Evolutionary conservation across 306 rosid species (phyloP).

Genomic region (cucumber (Cucumis sativus)): Cucumber_9930_V3 NC_026657.2:12996501-12997000

Average conservation of each 20-base stretch:
- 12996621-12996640: not conserved
- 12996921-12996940: too few relatives aligned
- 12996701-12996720: not conserved
- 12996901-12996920: too few relatives aligned
- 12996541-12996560: not conserved
- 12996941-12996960: not conserved
- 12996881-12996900: too few relatives aligned
- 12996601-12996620: not conserved
- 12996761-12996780: not conserved
- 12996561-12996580: not conserved
- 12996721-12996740: not conserved
- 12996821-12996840: too few relatives aligned
- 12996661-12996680: not conserved
- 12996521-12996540: conserved; percentile 17
- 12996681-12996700: not conserved
- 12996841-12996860: too few relatives aligned
- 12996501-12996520: not conserved
- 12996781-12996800: too few relatives aligned
- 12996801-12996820: too few relatives aligned
- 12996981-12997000: not conserved
- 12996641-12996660: not conserved
- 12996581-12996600: not conserved
- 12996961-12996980: not conserved
- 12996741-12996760: not conserved
- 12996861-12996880: too few relatives aligned